Base-by-base conservation (phyloP, 2,329 filamentous ascomycete species). In the Aaosphaeria pasadenensis region DNA sequence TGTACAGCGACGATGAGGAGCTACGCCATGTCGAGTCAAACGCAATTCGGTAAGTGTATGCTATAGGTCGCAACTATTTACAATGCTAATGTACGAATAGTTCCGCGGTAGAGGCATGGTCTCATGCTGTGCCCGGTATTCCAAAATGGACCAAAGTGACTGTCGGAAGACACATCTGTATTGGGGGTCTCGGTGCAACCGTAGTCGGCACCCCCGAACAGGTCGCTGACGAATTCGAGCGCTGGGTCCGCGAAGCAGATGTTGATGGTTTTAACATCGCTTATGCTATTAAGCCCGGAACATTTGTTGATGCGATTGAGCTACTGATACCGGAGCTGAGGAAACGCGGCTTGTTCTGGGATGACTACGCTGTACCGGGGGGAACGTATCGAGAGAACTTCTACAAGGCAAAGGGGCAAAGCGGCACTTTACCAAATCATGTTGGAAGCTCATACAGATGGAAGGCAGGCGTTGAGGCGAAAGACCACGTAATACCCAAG, bases 211-310 rank as follows among this genome's bases (percentile, higher is more conserved):
- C 82, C 0, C 72, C 85, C 0, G 63, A 74, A 11, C 78, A 80
- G 52, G 83, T 88, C 1, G 85, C 84, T 0, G 84, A 88, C 60
- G 77, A 79, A 43, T 73, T 89, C 49, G 83, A 88, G 68, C 65
- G 73, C 1, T 89, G 85, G 84, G 74, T 87, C 0, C 54, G 68
- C 3, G 84, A 87, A 60, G 84, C 82, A 0, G 85, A 87, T 55
- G 79, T 88, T 0, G 85, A 88, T 61, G 85, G 85, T 0, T 89
- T 89, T 67, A 89, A 89, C 61, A 78, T 88, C 64, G 80, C 80
- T 2, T 86, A 87, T 54, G 81, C 81, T 0, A 69, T 85, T 17
- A 83, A 83, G 56, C 84, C 84, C 0, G 77, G 80, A 44, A 83
- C 82, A 0, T 87, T 87, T 67, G 78, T 83, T 48, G 84, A 87